Conservation (phyloP, 2,329 filamentous ascomycete genomes). For the Fusarium floridanum region DNA sequence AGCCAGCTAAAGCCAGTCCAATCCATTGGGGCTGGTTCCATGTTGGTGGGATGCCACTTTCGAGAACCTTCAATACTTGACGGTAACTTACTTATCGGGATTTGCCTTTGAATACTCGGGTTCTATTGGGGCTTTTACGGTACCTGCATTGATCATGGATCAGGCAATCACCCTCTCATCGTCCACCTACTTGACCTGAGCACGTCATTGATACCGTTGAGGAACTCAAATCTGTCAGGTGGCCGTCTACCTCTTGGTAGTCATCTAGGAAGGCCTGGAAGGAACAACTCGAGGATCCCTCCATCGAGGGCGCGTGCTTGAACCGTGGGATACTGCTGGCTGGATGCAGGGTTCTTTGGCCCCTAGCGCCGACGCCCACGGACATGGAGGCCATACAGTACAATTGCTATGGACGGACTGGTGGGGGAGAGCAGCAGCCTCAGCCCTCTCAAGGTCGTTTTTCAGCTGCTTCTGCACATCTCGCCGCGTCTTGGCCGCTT, state of each 20-base stretch:
- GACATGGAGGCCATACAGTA: not conserved
- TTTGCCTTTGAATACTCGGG: not conserved
- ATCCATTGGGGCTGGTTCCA: slow-evolving; percentile 7
- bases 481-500: not conserved
- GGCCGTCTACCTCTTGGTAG: not conserved
- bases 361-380: not conserved
- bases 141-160: slow-evolving; percentile 4
- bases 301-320: not conserved
- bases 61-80: not conserved
- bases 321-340: not conserved
- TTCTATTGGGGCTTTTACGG: not conserved
- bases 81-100: not conserved
- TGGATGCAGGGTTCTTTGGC: not conserved
- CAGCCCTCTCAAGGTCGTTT: not conserved
- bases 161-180: not conserved
- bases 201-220: not conserved
- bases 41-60: slow-evolving; percentile 11
- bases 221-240: not conserved
- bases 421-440: not conserved
- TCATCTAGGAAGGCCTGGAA: not conserved
- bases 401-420: not conserved
- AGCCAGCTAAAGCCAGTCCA: slow-evolving; percentile 18
- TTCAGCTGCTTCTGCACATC: slow-evolving; percentile 8
- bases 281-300: not conserved
- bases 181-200: not conserved